Evolutionary conservation across 371 early-diverging fungal species (phyloP).

Genomic region (Chytridiales sp.): DNA sequence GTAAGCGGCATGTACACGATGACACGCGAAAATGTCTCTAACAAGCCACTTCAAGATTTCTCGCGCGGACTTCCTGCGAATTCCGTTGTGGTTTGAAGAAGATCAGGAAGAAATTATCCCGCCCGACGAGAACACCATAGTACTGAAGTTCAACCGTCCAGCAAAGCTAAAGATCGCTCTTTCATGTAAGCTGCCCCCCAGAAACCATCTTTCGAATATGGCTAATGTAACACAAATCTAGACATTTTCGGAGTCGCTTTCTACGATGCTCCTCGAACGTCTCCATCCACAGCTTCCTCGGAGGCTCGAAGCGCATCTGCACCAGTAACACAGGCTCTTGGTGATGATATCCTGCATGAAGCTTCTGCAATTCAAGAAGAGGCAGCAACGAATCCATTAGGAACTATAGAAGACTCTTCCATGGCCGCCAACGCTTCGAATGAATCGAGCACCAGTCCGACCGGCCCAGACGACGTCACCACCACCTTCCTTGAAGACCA

Average conservation of each 20-base stretch:
- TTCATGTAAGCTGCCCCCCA: constrained; percentile 27
- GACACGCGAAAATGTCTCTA: neutral
- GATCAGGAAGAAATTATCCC: constrained; percentile 21
- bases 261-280: neutral
- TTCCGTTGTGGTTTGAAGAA: constrained; percentile 50
- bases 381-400: too few species aligned
- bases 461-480: too few species aligned
- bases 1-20: constrained; percentile 10
- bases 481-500: too few species aligned
- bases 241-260: constrained; percentile 19
- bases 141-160: constrained; percentile 40
- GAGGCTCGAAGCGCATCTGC: too few species aligned
- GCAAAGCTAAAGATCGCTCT: constrained; percentile 46
- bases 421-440: too few species aligned
- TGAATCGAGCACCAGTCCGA: too few species aligned
- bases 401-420: too few species aligned
- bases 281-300: constrained; percentile 1
- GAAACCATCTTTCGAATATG: neutral
- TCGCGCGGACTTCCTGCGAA: constrained; percentile 34
- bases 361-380: too few species aligned
- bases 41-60: constrained; percentile 19
- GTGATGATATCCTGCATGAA: too few species aligned
- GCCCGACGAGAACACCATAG: constrained; percentile 10
- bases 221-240: neutral
- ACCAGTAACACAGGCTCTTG: too few species aligned